Evolutionary conservation across 2,329 filamentous ascomycete genomes (phyloP).

Genomic region (Sporothrix protearum): DNA sequence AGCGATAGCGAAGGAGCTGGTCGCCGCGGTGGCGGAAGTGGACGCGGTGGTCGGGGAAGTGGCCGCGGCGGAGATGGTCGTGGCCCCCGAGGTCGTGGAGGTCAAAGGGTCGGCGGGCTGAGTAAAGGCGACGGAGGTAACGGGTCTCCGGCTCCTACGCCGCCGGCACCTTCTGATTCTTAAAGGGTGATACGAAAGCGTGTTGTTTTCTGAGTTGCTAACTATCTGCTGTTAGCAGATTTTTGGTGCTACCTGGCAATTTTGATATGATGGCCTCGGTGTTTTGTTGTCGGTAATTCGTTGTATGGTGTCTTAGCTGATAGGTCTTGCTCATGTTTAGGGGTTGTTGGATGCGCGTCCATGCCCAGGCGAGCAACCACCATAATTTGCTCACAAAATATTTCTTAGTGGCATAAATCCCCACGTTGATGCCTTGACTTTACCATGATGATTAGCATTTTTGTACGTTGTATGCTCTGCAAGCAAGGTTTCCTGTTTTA

Average conservation of each 20-base stretch:
- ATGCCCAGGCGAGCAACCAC: not conserved
- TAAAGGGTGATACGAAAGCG: conserved; percentile 3
- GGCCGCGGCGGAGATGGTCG: conserved; percentile 56
- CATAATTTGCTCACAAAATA: not conserved
- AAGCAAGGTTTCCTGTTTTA: not conserved
- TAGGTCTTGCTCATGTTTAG: not conserved
- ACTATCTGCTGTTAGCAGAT: not conserved
- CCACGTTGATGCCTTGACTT: not conserved
- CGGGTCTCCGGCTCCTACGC: conserved; percentile 51
- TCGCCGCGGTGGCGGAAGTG: conserved; percentile 54
- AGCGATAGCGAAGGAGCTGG: conserved; percentile 61
- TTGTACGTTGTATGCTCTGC: not conserved
- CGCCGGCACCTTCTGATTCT: conserved; percentile 45
- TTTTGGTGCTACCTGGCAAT: not conserved
- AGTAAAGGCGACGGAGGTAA: conserved; percentile 55
- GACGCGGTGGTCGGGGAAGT: conserved; percentile 49
- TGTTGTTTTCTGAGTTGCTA: not conserved
- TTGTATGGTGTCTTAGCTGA: not conserved
- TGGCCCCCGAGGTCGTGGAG: conserved; percentile 54
- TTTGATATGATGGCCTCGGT: too few relatives aligned
- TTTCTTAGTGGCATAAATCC: not conserved
- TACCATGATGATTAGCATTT: not conserved
- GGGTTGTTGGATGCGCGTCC: not conserved
- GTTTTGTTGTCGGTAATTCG: not conserved
- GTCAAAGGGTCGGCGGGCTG: conserved; percentile 35